Conservation (phyloP, 2,329 filamentous ascomycete genomes). For the Colletotrichum sublineola region DNA sequence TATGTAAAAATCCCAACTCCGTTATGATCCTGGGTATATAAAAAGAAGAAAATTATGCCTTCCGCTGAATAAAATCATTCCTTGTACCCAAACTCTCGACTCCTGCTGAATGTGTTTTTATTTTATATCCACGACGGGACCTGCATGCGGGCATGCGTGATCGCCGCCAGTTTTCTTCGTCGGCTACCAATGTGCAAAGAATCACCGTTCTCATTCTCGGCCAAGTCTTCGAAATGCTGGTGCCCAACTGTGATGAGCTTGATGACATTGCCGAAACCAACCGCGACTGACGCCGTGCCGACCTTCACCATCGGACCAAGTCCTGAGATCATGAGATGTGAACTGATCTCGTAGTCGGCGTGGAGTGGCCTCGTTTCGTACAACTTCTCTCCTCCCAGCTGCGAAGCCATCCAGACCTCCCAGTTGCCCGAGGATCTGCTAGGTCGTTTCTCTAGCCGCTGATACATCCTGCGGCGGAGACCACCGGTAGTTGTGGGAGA, state of each 20-base stretch:
- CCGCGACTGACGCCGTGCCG: slow-evolving; percentile 74
- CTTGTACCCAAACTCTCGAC: neutral
- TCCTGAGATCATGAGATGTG: slow-evolving; percentile 73
- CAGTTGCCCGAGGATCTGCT: slow-evolving; percentile 55
- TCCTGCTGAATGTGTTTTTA: slow-evolving; percentile 1
- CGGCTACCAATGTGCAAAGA: slow-evolving; percentile 55
- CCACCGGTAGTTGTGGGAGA: slow-evolving; percentile 44
- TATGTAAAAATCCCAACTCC: slow-evolving; percentile 26
- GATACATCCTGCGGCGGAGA: slow-evolving; percentile 49
- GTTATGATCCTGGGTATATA: slow-evolving; percentile 39
- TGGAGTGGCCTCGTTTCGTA: slow-evolving; percentile 63
- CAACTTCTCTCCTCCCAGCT: slow-evolving; percentile 58
- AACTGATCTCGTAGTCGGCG: slow-evolving; percentile 55
- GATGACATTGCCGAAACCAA: slow-evolving; percentile 79
- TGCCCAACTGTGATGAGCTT: slow-evolving; percentile 78
- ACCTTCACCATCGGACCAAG: slow-evolving; percentile 75
- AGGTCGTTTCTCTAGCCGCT: slow-evolving; percentile 44
- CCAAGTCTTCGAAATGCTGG: slow-evolving; percentile 69
- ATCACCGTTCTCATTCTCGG: slow-evolving; percentile 48
- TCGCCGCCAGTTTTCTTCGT: slow-evolving; percentile 52
- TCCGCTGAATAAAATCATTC: neutral
- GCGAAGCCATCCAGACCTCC: slow-evolving; percentile 68
- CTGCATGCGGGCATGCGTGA: slow-evolving; percentile 34
- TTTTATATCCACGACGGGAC: slow-evolving; percentile 35
- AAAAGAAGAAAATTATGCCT: slow-evolving; percentile 2